phyloP scores from a whole-genome alignment of 352 stramenopile species.

The Vaucheria bursata region DNA sequence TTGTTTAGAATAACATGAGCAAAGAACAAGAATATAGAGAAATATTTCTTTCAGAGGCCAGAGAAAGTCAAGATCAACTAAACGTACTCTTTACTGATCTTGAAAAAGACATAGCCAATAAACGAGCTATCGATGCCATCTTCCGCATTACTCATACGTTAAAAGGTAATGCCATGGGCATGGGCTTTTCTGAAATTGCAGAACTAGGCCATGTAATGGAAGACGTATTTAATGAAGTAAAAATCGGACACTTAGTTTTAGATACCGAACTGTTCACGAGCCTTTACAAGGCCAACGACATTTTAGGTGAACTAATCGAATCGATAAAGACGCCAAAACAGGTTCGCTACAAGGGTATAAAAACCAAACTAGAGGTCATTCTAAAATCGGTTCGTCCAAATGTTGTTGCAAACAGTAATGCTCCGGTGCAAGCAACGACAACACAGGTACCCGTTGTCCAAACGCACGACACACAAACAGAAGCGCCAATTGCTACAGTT shows the following conservation, averaged over 20 bases:
- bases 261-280: neutral
- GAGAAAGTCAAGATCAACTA: too few species aligned
- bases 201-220: neutral
- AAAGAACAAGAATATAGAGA: too few species aligned
- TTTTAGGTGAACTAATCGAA: neutral
- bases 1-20: too few species aligned
- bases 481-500: neutral
- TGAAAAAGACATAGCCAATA: neutral
- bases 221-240: neutral
- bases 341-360: neutral
- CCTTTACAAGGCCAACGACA: neutral
- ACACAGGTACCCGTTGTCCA: neutral
- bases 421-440: too few species aligned
- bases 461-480: neutral
- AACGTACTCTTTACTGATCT: neutral
- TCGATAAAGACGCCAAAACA: neutral
- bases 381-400: neutral
- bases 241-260: neutral
- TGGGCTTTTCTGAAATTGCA: neutral
- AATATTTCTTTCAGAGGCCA: too few species aligned
- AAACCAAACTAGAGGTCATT: neutral
- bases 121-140: neutral
- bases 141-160: neutral
- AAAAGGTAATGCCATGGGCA: neutral
- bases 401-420: neutral